Base-by-base conservation (phyloP, 1,284 basidiomycete species). In the Sparassis latifolia region DNA sequence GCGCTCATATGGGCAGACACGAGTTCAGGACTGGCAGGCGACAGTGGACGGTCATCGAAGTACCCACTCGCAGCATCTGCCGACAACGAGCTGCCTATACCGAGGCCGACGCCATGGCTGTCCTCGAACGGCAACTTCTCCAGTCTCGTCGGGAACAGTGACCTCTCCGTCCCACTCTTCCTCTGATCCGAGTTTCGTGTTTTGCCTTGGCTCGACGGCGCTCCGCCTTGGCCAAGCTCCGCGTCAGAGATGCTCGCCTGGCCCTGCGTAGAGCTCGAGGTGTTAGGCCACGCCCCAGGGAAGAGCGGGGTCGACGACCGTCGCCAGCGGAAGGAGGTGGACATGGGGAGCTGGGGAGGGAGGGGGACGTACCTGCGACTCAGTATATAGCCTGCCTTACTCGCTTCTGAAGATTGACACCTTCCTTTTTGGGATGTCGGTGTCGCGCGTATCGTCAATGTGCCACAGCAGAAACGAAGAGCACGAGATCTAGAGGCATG, bases 211-310 rank as follows among this genome's bases (percentile, higher is more conserved):
- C 20, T 20, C 20, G 20, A 20, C 20, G 20, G 20, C 20, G 20
- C 20, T 20, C 20, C 20, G 20, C 20, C 20, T 20, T 20, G 20
- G 20, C 20, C 20, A 20, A 20, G 20, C 20, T 20, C 20, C 1
- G 20, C 20, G 20, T 20, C 20, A 20, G 20, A 20, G 20, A 20
- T 20, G 20, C 20, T 20, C 20, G 20, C 20, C 20, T 55, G 43
- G 42, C 53, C 45, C 28, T 58, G 53, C n/a, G 52, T 42, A 12
- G 60, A 20, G 20, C 20, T 20, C 20, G 20, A 59, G n/a, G 42
- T 10, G 37, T 52, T 57, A 10, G 65, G 64, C 65, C 64, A 66
- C 5, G 63, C 64, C 42, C 63, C 65, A 30, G 65, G 64, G 33
- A 64, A 51, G 48, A 58, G 58, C 1, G 64, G 63, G 6, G 57